Base-by-base conservation (phyloP, 257 asterid species). In the Lycium ferocissimum region DNA sequence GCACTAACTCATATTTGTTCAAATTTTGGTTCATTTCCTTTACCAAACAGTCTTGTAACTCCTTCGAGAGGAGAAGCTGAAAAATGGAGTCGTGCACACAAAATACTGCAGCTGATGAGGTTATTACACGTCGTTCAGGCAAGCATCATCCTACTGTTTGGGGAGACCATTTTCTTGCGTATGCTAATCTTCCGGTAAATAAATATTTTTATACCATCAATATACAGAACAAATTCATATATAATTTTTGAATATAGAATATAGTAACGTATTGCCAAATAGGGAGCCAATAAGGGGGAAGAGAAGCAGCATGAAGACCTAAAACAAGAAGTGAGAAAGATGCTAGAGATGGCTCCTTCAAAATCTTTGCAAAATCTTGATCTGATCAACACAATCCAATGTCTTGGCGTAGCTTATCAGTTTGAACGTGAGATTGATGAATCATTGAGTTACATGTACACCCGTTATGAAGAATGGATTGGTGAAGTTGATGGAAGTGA, bases 341-440 rank as follows among this genome's bases (percentile, higher is more conserved):
- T 80, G 49, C 3, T 87, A 0, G 10, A 1, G 6, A 70, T 3
- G 62, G 45, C 62, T 17, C 75, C 83, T 2, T 20, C 45, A 6
- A 17, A 49, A 0, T 14, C 72, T 12, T 1, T 22, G 3, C 9
- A 47, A 3, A 83, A 65, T 2, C 33, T 85, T 1, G 70, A 85
- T 0, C n/a, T 87, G 10, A 86, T 89, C 20, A 76, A 83, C 63
- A 35, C 66, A 13, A 79, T 85, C 1, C 83, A 83, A 22, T 84
- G 86, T n/a, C 66, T 87, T 35, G 87, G 89, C 0, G 83, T 87
- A 18, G 15, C 63, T 2, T 89, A 89, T 53, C 88, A 83, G 58
- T 89, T 87, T 79, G 81, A 54, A 66, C 33, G n/a, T 2, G 87
- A 85, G 49, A 89, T 89, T 4, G 83, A 72, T 17, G 81, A 22